Evolutionary conservation across 1,284 basidiomycete species (phyloP), one percentile per base, ranked within the genome.

Genomic region (Mycena citricolor): DNA sequence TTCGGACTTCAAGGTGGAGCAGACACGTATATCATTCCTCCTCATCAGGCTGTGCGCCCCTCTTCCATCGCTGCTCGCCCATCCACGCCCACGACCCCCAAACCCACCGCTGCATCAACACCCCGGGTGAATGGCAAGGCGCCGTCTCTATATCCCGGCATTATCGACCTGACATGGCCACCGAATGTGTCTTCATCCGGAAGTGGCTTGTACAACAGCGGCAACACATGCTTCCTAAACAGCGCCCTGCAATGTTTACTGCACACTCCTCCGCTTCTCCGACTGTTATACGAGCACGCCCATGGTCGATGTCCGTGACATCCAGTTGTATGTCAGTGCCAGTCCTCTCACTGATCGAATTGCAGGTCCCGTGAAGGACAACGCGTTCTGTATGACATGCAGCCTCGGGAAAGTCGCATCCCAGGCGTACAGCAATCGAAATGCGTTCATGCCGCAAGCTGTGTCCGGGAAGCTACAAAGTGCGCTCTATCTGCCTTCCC

Each of bases 141-240:
- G 33, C 40, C 62, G 42, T 65, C 69, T 36, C 66, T 86, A 13
- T 74, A 77, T 55, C 61, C 68, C 8, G 69, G 71, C 29, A 63
- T 71, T 25, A 73, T 88, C 42, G 80, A 85, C 52, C 63, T 71
- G 35, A 61, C 77, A 40, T 86, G 75, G 81, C 82, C 83, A 1
- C 43, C 61, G 14, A 61, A 60, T 33, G 63, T 63, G 12, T 39
- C 12, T 41, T 60, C 57, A 40, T 64, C 77, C 47, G 87, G 39
- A 13, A 33, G 77, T 16, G 95, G 95, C 1, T 71, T 99, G 26
- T 72, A 81, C 59, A 99, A 99, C 67, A 83, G 73, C n/a, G 93
- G 93, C 38, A 99, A 98, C 64, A 97, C 93, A 1, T 99, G 97
- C 68, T 99, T 97, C 67, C 73, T 97, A 57, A 99, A 99, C 67